phyloP scores from a whole-genome alignment of 768 basidiomycete genomes.

The Suillus alpinus region DNA sequence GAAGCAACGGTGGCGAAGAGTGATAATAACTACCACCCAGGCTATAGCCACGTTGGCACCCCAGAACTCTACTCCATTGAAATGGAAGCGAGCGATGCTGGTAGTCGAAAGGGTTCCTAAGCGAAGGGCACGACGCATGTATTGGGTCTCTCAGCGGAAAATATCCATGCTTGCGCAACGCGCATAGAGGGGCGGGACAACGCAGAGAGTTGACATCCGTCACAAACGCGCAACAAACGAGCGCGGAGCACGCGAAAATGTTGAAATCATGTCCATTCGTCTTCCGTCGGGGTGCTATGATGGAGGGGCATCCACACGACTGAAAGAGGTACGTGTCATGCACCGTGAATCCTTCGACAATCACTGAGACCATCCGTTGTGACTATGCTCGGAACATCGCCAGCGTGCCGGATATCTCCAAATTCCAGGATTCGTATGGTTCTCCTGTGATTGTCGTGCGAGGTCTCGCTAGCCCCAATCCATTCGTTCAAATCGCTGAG shows the following conservation, averaged over 20 bases:
- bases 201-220: not conserved
- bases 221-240: not conserved
- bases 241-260: not conserved
- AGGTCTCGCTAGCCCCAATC: not conserved
- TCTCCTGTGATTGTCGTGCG: not conserved
- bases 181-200: not conserved
- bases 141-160: not conserved
- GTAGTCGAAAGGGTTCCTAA: too few species aligned
- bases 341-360: not conserved
- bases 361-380: not conserved
- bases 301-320: not conserved
- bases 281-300: not conserved
- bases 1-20: not conserved
- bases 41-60: not conserved
- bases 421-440: not conserved
- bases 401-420: not conserved
- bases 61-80: not conserved
- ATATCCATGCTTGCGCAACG: not conserved
- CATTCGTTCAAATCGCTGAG: not conserved
- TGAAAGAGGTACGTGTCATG: not conserved
- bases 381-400: not conserved
- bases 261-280: not conserved
- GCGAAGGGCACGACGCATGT: not conserved
- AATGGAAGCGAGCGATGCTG: not conserved
- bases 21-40: not conserved